Evolutionary conservation across 345 rosid genomes (phyloP).

Genomic region (Alliaria petiolata): DNA sequence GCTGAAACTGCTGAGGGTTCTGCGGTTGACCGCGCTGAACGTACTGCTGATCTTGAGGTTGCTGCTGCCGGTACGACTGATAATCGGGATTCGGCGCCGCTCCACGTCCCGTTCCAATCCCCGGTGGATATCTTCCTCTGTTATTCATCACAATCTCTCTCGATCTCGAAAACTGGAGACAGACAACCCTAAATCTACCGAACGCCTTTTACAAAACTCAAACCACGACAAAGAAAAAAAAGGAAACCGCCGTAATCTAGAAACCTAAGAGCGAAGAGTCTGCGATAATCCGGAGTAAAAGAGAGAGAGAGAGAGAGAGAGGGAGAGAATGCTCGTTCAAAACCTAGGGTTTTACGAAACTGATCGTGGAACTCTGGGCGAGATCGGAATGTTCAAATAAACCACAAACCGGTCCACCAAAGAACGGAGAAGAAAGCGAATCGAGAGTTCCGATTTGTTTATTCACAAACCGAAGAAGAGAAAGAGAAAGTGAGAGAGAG

Average conservation of each 20-base stretch:
- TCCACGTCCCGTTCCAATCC: conserved; percentile 61
- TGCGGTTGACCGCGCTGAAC: conserved; percentile 50
- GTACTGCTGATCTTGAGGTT: conserved; percentile 52
- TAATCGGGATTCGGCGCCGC: conserved; percentile 48
- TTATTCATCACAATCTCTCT: conserved; percentile 50
- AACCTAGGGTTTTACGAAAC: not conserved
- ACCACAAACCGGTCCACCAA: conserved; percentile 18
- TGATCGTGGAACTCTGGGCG: conserved; percentile 12
- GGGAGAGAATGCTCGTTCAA: not conserved
- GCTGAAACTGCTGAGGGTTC: conserved; percentile 40
- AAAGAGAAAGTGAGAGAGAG: too few relatives aligned
- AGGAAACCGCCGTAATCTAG: not conserved
- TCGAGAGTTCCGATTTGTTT: conserved; percentile 16
- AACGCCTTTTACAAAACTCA: not conserved
- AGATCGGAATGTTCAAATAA: conserved; percentile 26
- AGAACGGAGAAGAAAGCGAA: conserved; percentile 10
- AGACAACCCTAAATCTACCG: conserved; percentile 34
- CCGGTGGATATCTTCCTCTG: conserved; percentile 85
- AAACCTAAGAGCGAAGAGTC: not conserved
- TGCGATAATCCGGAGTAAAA: not conserved
- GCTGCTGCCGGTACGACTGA: conserved; percentile 42
- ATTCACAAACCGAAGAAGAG: conserved; percentile 10
- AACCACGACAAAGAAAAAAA: not conserved
- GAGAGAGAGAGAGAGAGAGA: not conserved
- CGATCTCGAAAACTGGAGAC: conserved; percentile 12